Evolutionary conservation across 78 protist genomes (phyloP).

Genomic region (Dictyostelium brefeldianum): DNA sequence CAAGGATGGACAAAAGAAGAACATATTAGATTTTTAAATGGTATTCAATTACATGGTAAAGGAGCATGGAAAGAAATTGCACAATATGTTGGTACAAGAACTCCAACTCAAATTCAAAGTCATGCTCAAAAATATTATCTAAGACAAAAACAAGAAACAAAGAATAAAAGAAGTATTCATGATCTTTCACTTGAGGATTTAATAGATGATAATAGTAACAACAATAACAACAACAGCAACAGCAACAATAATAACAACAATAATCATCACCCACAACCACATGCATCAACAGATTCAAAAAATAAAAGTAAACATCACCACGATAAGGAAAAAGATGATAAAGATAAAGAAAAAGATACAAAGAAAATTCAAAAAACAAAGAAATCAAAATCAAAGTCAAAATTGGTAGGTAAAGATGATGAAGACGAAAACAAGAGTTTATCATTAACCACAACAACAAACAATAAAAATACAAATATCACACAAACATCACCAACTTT

Average conservation of each 20-base stretch:
- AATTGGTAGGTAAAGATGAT: not conserved
- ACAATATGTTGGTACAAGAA: conserved; percentile 64
- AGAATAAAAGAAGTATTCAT: conserved; percentile 85
- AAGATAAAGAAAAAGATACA: not conserved
- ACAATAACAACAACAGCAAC: not conserved
- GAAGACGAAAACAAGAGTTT: not conserved
- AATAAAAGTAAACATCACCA: not conserved
- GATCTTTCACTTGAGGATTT: conserved; percentile 83
- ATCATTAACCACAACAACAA: conserved; percentile 14
- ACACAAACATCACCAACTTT: not conserved
- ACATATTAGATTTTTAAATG: conserved; percentile 84
- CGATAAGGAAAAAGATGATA: not conserved
- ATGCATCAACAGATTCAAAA: not conserved
- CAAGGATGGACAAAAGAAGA: conserved; percentile 88
- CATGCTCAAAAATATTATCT: conserved; percentile 90
- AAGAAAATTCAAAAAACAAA: not conserved
- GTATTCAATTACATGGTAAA: conserved; percentile 76
- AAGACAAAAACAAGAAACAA: conserved; percentile 78
- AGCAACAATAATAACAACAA: not conserved
- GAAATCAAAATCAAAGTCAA: conserved; percentile 2
- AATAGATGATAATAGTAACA: not conserved
- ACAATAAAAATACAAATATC: too few species aligned
- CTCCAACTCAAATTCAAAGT: conserved; percentile 89
- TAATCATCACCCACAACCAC: not conserved
- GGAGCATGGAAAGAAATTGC: conserved; percentile 89